Percentiles rank a stretch among this genome's conserved stretches.
Evolutionary conservation across 2,329 filamentous ascomycete species (phyloP).

Genomic region (Chaetomium sp.): DNA sequence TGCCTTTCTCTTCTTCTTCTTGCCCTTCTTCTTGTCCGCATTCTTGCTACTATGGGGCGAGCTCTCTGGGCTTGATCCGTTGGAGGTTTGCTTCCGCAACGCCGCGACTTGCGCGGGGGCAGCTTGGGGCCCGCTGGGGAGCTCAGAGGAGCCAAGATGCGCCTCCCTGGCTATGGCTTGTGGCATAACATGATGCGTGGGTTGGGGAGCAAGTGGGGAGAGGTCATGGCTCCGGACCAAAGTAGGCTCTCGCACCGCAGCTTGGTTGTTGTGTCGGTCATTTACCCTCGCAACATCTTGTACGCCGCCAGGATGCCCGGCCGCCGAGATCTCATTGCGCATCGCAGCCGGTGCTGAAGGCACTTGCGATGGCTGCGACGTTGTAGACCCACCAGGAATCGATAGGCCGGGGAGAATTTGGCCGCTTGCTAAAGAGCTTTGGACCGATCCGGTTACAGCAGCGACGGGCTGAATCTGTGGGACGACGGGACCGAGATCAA

Average conservation of each 20-base stretch:
- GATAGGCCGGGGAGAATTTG: conserved; percentile 16
- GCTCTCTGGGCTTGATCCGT: conserved; percentile 52
- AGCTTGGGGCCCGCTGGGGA: conserved; percentile 32
- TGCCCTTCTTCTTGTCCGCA: conserved; percentile 43
- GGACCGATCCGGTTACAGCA: background rate
- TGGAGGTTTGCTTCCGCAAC: conserved; percentile 44
- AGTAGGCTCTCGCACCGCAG: conserved; percentile 42
- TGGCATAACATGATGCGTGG: conserved; percentile 57
- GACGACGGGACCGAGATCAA: conserved; percentile 22
- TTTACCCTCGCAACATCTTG: conserved; percentile 30
- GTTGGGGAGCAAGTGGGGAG: conserved; percentile 67
- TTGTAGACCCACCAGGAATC: conserved; percentile 8
- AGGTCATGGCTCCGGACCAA: conserved; percentile 68
- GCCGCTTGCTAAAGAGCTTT: background rate
- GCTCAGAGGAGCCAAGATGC: conserved; percentile 27
- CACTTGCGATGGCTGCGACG: conserved; percentile 4
- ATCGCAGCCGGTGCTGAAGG: conserved; percentile 29
- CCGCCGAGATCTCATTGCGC: conserved; percentile 37
- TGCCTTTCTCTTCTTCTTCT: conserved; percentile 47
- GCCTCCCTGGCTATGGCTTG: conserved; percentile 41
- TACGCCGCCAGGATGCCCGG: conserved; percentile 32
- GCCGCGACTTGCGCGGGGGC: conserved; percentile 50
- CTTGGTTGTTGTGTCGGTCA: conserved; percentile 33
- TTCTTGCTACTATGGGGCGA: conserved; percentile 48
- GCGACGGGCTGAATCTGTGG: conserved; percentile 8